These are phyloP conservation scores for Lodderomyces pseudojiufengensis DNA, from an alignment of 1,139 yeast genomes.

Conservation along the genomic window DNA sequence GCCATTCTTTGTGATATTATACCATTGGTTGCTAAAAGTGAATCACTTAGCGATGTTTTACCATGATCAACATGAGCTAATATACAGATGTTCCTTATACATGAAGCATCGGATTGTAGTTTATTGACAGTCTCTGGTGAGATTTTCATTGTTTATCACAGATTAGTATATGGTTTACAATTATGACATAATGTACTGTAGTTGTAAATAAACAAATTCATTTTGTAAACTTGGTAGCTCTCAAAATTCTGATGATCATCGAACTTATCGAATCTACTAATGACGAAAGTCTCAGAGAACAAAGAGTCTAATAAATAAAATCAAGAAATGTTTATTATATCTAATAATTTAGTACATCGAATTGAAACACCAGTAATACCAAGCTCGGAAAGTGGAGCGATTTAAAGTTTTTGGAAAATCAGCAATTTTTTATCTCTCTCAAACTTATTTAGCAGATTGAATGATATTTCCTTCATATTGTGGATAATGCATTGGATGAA, in stretches of 20 bases:
- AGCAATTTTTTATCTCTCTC: not conserved
- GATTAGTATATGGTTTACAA: not conserved
- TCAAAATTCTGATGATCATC: not conserved
- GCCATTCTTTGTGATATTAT: slow-evolving; percentile 93
- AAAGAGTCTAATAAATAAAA: slow-evolving; percentile 1
- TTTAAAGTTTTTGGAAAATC: too few species aligned
- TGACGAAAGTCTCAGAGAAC: not conserved
- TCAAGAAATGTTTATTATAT: too few species aligned
- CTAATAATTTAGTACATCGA: not conserved
- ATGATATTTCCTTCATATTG: slow-evolving; percentile 15
- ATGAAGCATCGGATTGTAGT: slow-evolving; percentile 65
- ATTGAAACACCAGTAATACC: slow-evolving; percentile 1
- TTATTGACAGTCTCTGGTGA: slow-evolving; percentile 61
- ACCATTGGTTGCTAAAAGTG: slow-evolving; percentile 90
- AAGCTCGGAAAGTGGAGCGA: too few species aligned
- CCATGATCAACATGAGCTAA: slow-evolving; percentile 99
- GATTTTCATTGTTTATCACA: slow-evolving; percentile 36
- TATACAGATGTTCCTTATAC: slow-evolving; percentile 87
- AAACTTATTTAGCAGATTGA: not conserved
- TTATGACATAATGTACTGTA: not conserved
- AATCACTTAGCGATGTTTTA: slow-evolving; percentile 91
- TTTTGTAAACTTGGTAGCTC: too few species aligned
- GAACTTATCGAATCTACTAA: too few species aligned
- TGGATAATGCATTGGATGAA: slow-evolving; percentile 20
- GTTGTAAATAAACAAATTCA: not conserved